Conservation (phyloP, 1,139 yeast genomes). For the Lodderomyces jiufengensis region DNA sequence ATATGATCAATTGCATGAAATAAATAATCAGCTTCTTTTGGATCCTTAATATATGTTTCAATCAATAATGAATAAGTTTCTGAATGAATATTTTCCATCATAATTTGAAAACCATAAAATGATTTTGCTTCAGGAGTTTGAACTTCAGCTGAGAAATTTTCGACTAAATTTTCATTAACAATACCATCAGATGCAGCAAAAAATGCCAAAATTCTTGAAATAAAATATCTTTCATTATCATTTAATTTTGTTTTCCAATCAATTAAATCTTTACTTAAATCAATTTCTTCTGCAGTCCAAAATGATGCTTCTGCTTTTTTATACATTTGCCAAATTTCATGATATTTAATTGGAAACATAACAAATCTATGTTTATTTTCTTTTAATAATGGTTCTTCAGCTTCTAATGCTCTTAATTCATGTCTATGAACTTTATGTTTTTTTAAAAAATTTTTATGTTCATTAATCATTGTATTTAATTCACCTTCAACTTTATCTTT, state of each 20-base stretch:
- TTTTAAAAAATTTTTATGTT: slow-evolving; percentile 54
- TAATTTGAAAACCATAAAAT: slow-evolving; percentile 97
- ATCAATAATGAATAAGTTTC: slow-evolving; percentile 94
- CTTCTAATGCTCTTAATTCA: slow-evolving; percentile 67
- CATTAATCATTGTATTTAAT: slow-evolving; percentile 14
- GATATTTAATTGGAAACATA: slow-evolving; percentile 94
- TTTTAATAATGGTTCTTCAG: slow-evolving; percentile 80
- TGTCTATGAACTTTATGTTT: slow-evolving; percentile 69
- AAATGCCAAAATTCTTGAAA: slow-evolving; percentile 92
- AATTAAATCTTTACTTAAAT: slow-evolving; percentile 80
- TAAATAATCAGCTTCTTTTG: slow-evolving; percentile 81
- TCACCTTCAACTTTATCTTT: slow-evolving; percentile 18
- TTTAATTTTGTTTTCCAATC: slow-evolving; percentile 88
- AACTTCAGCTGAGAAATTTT: slow-evolving; percentile 95
- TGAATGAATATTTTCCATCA: slow-evolving; percentile 99
- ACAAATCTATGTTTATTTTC: slow-evolving; percentile 93
- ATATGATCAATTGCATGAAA: slow-evolving; percentile 93
- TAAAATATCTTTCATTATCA: slow-evolving; percentile 86
- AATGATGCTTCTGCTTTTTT: slow-evolving; percentile 98
- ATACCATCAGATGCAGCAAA: slow-evolving; percentile 98
- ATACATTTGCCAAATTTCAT: slow-evolving; percentile 98
- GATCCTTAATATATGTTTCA: slow-evolving; percentile 93
- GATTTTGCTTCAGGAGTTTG: slow-evolving; percentile 98
- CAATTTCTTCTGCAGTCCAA: slow-evolving; percentile 99
- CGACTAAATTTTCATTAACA: slow-evolving; percentile 94